phyloP scores from a whole-genome alignment of 1,284 basidiomycete species.

The Lentinula novae-zelandiae region DNA sequence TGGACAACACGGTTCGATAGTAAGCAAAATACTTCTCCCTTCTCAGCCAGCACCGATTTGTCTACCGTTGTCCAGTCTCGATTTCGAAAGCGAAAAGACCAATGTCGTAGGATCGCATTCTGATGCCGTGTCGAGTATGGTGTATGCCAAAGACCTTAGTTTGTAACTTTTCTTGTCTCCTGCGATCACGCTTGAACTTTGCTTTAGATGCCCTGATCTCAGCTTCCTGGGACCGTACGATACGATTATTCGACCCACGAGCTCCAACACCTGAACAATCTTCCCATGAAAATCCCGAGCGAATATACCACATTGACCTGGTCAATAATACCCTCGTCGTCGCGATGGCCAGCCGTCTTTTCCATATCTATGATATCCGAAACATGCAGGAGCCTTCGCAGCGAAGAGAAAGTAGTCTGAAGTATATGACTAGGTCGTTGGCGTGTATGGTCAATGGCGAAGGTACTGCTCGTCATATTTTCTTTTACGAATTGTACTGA shows the following conservation, averaged over 20 bases:
- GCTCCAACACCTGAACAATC: conserved; percentile 53
- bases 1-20: conserved; percentile 71
- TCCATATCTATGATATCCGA: conserved; percentile 83
- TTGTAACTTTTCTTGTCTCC: conserved; percentile 19
- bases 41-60: not conserved
- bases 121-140: conserved; percentile 63
- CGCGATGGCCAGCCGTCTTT: conserved; percentile 85
- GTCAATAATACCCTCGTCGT: conserved; percentile 78
- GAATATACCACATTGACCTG: conserved; percentile 80
- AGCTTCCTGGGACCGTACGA: conserved; percentile 87
- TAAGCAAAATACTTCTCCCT: conserved; percentile 47
- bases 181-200: not conserved
- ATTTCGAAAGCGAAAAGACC: conserved; percentile 59
- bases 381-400: conserved; percentile 73
- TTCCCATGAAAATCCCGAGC: conserved; percentile 73
- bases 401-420: conserved; percentile 87
- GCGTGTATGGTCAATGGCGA: conserved; percentile 92
- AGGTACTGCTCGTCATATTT: conserved; percentile 47
- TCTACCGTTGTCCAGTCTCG: conserved; percentile 40
- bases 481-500: not conserved
- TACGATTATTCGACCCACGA: conserved; percentile 87
- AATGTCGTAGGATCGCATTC: conserved; percentile 64
- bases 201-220: conserved; percentile 67
- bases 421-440: conserved; percentile 90
- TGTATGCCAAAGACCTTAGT: conserved; percentile 54